These are phyloP conservation scores for Asterophora lycoperdoides DNA, from an alignment of 768 basidiomycete species.

Conservation along the genomic window DNA sequence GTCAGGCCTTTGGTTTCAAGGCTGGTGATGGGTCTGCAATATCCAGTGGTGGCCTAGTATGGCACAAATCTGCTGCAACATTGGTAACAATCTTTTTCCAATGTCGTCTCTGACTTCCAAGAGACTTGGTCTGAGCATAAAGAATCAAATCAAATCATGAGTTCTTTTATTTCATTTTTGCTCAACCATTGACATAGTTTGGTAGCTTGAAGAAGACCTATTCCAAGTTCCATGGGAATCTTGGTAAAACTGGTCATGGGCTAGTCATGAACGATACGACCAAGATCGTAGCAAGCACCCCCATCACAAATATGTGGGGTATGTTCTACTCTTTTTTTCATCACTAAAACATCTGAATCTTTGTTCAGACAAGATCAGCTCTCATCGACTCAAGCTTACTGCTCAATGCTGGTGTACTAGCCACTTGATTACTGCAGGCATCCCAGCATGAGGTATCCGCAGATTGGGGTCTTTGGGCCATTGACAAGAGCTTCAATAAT, in stretches of 20 bases:
- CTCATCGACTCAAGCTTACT: constrained; percentile 18
- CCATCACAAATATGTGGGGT: neutral
- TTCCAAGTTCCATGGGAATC: neutral
- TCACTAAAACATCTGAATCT: neutral
- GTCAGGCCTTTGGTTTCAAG: constrained; percentile 3
- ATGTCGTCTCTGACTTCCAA: neutral
- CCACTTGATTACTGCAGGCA: neutral
- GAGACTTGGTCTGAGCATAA: neutral
- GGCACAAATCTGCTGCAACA: constrained; percentile 1
- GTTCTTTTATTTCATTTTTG: neutral
- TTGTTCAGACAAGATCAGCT: constrained; percentile 16
- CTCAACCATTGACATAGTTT: neutral
- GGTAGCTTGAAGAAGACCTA: neutral
- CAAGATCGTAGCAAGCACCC: neutral
- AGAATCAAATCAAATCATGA: neutral
- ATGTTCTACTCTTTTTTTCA: neutral
- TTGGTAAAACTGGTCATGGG: neutral
- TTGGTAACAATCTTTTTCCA: neutral
- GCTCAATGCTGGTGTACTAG: constrained; percentile 6
- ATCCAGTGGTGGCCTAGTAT: neutral
- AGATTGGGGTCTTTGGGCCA: too few relatives aligned
- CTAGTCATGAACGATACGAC: neutral
- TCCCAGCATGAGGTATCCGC: neutral
- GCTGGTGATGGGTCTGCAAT: neutral
- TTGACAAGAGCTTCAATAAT: too few relatives aligned